Evolutionary conservation across 345 rosid species (phyloP), one percentile per base, ranked within the genome.

Genomic region (Citrus trifoliata): DNA sequence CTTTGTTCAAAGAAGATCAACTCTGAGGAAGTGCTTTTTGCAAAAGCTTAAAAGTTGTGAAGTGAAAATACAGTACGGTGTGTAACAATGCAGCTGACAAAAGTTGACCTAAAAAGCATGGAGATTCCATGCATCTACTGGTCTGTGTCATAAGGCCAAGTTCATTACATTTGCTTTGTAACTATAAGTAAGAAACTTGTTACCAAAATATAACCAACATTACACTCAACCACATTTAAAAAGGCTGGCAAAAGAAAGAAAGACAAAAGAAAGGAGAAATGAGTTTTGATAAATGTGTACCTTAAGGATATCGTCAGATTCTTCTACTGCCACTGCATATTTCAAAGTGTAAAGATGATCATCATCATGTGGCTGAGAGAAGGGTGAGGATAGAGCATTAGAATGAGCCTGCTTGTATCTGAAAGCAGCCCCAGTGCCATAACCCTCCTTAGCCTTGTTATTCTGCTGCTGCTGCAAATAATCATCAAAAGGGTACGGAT

Each of bases 261-360:
- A 62, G 25, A 67, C 27, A 60, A 32, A 32, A 64, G 56, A 62
- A 19, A 60, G 5, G 28, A 69, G 58, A 13, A 37, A 22, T 25
- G 13, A 59, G 25, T 38, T 55, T 33, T 33, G 18, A 12, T 7
- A 64, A 2, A 0, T 18, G 33, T 22, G 37, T 82, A 91, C 95
- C 95, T 86, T 64, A 32, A 77, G 82, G 70, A 81, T 59, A 80
- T 82, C 87, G 63, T 82, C 88, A 71, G 92, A 83, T 35, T 75
- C 83, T 64, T 18, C 68, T 62, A 16, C 67, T 81, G 76, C 63
- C 59, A 58, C 64, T 18, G 82, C 71, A 77, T 79, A 53, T 71
- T 79, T 80, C 38, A 67, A 64, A 33, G 79, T n/a, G 73, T 40
- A 70, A 60, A 73, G 53, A 76, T 24, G 63, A 75, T 19, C 77